Base-by-base conservation (phyloP, 495 filamentous ascomycete species). In the Aspergillus bridgeri region DNA sequence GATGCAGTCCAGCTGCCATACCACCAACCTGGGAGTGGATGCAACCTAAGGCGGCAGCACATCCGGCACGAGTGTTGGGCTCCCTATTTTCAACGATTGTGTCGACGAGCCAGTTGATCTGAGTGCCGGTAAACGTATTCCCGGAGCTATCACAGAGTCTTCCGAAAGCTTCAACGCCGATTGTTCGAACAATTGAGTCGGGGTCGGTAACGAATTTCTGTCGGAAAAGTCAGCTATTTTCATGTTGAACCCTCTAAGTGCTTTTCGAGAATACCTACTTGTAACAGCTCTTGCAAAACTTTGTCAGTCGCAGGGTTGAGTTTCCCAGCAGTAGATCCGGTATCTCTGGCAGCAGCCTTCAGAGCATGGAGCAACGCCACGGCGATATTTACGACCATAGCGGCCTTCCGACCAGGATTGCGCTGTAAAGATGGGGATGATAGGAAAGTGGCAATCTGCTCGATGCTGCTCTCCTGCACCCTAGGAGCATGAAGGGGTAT, bases 1-100 rank as follows among this genome's bases (percentile, higher is more conserved):
- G 76, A 69, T 99, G 94, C 64, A 91, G 89, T n/a, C 92, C 91
- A 51, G 94, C 94, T 56, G 95, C 95, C 92, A 99, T 98, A 60
- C 94, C 94, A 54, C 94, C 94, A 27, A 98, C 89, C 68, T 96
- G 90, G 2, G 91, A 86, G 70, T 98, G 94, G 46, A 98, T 98
- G 60, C 87, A 90, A 15, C 93, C 94, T 55, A 99, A 76, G 33
- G 94, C 91, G 75, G 94, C 86, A 19, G 95, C 95, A 68, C 91
- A 99, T 24, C 94, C 94, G 43, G 94, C 91, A 65, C 94, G 86
- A 13, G 90, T 90, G 65, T 89, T 93, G 5, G 94, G 94, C 57
- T 99, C 94, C 25, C 93, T 79, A 65, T 97, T 97, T 38, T 85
- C 81, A 11, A 99, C 91, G 62, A 99, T 96, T 6, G 87, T 94